Conservation (phyloP, 208 protist genomes). For the Leishmania major region DNA sequence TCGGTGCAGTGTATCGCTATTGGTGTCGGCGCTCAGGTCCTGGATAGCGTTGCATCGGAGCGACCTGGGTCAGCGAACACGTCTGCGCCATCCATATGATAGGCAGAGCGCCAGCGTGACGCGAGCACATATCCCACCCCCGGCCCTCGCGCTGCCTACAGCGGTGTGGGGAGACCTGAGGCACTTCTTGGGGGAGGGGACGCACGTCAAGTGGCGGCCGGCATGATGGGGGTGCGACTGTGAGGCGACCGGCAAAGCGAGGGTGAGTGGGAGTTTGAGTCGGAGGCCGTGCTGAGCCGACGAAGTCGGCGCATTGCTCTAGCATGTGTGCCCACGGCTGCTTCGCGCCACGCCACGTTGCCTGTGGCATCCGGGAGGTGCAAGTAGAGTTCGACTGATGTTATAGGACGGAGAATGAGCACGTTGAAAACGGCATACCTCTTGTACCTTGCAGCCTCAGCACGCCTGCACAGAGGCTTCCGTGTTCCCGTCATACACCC, state of each 20-base stretch:
- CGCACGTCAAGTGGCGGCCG: background rate
- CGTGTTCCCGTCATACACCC: background rate
- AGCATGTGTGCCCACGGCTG: background rate
- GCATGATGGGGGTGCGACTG: background rate
- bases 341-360: background rate
- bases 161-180: too few species aligned
- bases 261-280: background rate
- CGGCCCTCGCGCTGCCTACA: too few species aligned
- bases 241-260: background rate
- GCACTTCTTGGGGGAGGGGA: too few species aligned
- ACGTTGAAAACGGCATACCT: background rate
- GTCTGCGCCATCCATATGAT: too few species aligned
- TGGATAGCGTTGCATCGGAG: too few species aligned
- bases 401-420: background rate
- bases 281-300: background rate
- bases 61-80: too few species aligned
- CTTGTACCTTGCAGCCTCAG: background rate
- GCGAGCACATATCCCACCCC: too few species aligned
- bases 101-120: too few species aligned
- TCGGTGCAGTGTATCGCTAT: too few species aligned
- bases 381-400: background rate
- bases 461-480: background rate
- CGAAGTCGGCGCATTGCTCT: background rate
- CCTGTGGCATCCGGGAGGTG: background rate
- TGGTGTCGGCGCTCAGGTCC: too few species aligned